Evolutionary conservation across 805 yeast species (phyloP).

Genomic region (Lachancea waltii): DNA sequence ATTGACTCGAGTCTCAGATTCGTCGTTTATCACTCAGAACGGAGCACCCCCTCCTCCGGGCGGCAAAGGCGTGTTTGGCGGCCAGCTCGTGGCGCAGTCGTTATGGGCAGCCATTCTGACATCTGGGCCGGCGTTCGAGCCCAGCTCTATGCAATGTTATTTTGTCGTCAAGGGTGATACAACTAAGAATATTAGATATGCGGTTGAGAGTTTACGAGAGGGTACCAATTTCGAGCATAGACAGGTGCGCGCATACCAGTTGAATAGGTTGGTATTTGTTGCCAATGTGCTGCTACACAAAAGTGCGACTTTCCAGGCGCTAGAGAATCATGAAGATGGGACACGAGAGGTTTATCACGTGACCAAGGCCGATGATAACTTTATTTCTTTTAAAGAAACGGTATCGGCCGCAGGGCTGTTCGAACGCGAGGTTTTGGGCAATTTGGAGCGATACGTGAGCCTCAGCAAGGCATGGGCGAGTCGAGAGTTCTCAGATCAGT

Average conservation of each 20-base stretch:
- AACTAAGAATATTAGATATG: conserved; percentile 41
- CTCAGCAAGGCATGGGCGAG: conserved; percentile 3
- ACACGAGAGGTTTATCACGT: background rate
- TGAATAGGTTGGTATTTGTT: conserved; percentile 43
- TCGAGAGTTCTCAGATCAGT: conserved; percentile 8
- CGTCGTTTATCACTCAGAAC: conserved; percentile 20
- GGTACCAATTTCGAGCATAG: conserved; percentile 49
- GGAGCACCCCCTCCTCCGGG: conserved; percentile 38
- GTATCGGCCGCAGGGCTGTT: conserved; percentile 19
- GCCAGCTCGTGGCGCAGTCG: conserved; percentile 61
- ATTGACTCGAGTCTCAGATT: conserved; percentile 15
- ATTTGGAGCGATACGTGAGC: conserved; percentile 5
- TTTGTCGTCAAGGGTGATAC: conserved; percentile 52
- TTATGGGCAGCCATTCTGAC: conserved; percentile 52
- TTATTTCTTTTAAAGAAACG: conserved; percentile 1
- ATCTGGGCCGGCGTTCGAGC: conserved; percentile 41
- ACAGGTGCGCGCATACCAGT: conserved; percentile 50
- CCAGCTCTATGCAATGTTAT: conserved; percentile 57
- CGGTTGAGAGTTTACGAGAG: conserved; percentile 46
- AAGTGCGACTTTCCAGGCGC: conserved; percentile 21
- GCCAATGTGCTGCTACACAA: conserved; percentile 44
- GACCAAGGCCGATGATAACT: background rate
- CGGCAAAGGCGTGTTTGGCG: conserved; percentile 67
- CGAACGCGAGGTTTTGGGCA: conserved; percentile 13
- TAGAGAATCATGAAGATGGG: conserved; percentile 12